These are phyloP conservation scores for Chaetoscypha palmicola DNA, from an alignment of 2,329 filamentous ascomycete genomes.

Conservation along the genomic window DNA sequence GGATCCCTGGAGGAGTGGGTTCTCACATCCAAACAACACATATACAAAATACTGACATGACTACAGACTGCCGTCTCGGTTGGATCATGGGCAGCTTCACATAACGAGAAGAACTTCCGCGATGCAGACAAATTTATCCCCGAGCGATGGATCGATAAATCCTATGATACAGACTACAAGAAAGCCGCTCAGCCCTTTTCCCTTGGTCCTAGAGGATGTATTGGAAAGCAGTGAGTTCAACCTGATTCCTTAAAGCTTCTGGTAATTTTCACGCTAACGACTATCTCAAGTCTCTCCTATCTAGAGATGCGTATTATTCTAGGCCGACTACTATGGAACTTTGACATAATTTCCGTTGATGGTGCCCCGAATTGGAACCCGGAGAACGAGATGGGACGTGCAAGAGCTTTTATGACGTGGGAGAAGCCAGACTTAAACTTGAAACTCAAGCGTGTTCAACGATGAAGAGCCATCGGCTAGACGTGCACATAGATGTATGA, in stretches of 20 bases:
- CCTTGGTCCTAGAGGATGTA: conserved; percentile 17
- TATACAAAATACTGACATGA: not conserved
- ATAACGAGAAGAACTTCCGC: conserved; percentile 13
- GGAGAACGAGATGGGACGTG: conserved; percentile 11
- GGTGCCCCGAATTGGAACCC: conserved; percentile 16
- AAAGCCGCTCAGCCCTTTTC: conserved; percentile 17
- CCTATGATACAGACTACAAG: conserved; percentile 10
- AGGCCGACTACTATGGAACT: conserved; percentile 18
- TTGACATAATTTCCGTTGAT: conserved; percentile 15
- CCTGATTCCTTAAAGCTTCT: not conserved
- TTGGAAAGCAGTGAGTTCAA: conserved; percentile 15
- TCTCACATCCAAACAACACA: conserved; percentile 25
- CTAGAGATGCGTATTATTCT: conserved; percentile 20
- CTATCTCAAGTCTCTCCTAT: conserved; percentile 19
- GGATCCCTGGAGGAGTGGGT: conserved; percentile 12
- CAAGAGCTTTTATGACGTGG: conserved; percentile 13
- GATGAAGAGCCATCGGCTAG: too few species aligned
- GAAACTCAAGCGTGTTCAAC: conserved; percentile 5
- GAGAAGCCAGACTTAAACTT: conserved; percentile 15
- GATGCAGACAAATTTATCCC: conserved; percentile 26
- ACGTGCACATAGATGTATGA: too few species aligned
- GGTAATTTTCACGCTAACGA: not conserved
- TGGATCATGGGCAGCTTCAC: conserved; percentile 10
- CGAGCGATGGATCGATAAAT: conserved; percentile 31
- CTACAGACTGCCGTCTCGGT: conserved; percentile 14